Evolutionary conservation across 108 stramenopile species (phyloP), one percentile per base, ranked within the genome.

Genomic region (Hondaea fermentalgiana): DNA sequence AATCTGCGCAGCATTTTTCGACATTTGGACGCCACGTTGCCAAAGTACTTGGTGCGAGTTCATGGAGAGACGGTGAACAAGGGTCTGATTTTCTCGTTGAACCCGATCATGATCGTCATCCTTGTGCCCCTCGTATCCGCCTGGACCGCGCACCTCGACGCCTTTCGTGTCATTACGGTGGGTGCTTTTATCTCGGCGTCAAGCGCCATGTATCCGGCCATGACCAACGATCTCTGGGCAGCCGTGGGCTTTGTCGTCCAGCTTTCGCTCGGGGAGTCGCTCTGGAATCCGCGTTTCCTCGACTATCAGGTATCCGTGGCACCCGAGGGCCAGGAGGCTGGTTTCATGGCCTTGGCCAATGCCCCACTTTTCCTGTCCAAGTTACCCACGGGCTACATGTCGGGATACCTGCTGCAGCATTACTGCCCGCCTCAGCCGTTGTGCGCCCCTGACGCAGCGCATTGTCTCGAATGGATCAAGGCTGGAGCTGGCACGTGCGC

Each of bases 1-100:
- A 96, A 96, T 90, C 94, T 96, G 4, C 91, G 95, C 58, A 95
- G 94, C 93, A 93, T 96, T 16, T 96, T 96, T 87, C 92, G 96
- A 4, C 96, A 96, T 87, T 87, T 96, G 72, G 96, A 96, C 88
- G 96, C 95, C 6, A 96, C 96, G 19, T 88, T 95, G 5, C 96
- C 96, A 35, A 96, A 95, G 58, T 96, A 95, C 87, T 94, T 96
- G 94, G 72, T 96, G 8, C 90, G 96, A 57, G 95, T 95, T 72
- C 95, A 95, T 89, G 96, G 96, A 5, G 90, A 93, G 19, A 60
- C 93, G 57, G 92, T 94, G 0, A 91, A 95, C 0, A 96, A 96
- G 59, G 96, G 96, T 3, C 91, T 92, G 5, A 94, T 96, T 4
- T 96, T 95, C 76, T 87, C 93, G 44, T 94, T 96, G 90, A 96